phyloP scores from a whole-genome alignment of 2,329 filamentous ascomycete species.

The Aaosphaeria arxii region DNA sequence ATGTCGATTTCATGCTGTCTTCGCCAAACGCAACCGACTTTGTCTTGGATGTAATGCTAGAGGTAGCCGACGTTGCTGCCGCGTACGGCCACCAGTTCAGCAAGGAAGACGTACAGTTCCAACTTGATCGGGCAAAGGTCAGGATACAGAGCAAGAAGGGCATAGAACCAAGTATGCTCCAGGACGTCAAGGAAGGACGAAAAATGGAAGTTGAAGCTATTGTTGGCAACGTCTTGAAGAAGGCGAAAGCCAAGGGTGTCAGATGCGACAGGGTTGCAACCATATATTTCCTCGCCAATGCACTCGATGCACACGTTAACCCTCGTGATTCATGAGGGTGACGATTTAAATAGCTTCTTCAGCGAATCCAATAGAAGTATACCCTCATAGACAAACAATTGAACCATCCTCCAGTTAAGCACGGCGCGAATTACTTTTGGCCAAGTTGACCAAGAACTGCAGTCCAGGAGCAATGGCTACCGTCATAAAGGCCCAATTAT shows the following conservation, averaged over 20 bases:
- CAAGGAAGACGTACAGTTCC: constrained; percentile 34
- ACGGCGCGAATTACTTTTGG: no score
- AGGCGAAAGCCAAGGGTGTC: constrained; percentile 41
- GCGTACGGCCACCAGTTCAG: constrained; percentile 41
- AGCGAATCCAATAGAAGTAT: no score
- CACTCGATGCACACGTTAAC: constrained; percentile 30
- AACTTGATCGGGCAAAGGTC: constrained; percentile 37
- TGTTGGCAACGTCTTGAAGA: constrained; percentile 44
- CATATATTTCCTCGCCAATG: constrained; percentile 46
- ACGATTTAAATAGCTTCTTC: no score
- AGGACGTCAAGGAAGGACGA: constrained; percentile 42
- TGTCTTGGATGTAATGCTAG: constrained; percentile 44
- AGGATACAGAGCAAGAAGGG: constrained; percentile 36
- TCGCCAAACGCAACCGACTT: constrained; percentile 38
- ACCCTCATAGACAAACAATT: no score
- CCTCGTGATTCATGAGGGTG: background rate
- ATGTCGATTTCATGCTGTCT: constrained; percentile 48
- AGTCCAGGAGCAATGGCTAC: no score
- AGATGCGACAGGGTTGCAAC: constrained; percentile 42
- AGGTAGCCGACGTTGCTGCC: constrained; percentile 43
- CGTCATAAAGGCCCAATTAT: no score
- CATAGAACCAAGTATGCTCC: constrained; percentile 50
- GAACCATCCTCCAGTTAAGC: no score
- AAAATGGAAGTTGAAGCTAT: constrained; percentile 52
- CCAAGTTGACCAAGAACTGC: no score